Conservation (phyloP, 805 yeast species). For the Huiozyma naganishii region DNA sequence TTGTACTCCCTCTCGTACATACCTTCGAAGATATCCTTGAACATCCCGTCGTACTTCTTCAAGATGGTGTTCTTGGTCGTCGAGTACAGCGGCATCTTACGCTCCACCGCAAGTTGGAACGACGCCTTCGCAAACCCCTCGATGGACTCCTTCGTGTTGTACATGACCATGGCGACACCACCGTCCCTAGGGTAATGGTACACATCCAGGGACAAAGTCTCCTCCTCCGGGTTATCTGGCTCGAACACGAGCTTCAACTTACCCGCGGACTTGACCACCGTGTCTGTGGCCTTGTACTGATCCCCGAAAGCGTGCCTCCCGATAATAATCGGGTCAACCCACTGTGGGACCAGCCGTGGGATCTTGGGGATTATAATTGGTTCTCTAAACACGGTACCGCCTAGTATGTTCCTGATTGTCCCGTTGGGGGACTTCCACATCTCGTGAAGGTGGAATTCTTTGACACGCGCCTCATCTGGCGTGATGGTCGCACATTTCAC, state of each 20-base stretch:
- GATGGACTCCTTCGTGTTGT: conserved; percentile 89
- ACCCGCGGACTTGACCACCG: conserved; percentile 57
- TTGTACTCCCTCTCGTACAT: conserved; percentile 65
- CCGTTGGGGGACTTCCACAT: conserved; percentile 99
- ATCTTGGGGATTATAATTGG: conserved; percentile 84
- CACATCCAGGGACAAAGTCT: conserved; percentile 27
- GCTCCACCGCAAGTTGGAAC: conserved; percentile 73
- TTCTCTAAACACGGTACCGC: conserved; percentile 95
- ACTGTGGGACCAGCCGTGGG: conserved; percentile 80
- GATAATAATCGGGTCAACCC: conserved; percentile 93
- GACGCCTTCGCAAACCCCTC: conserved; percentile 87
- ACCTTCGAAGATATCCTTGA: conserved; percentile 85
- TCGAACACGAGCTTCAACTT: conserved; percentile 65
- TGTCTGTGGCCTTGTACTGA: conserved; percentile 89
- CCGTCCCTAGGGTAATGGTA: conserved; percentile 48
- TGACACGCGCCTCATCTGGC: conserved; percentile 93
- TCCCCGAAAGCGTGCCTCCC: conserved; percentile 98
- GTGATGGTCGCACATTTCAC: conserved; percentile 97
- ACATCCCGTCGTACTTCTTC: conserved; percentile 88
- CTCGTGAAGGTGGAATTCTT: conserved; percentile 81
- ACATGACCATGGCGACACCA: conserved; percentile 82
- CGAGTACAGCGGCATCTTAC: conserved; percentile 70
- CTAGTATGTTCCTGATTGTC: conserved; percentile 87
- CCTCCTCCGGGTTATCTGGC: conserved; percentile 31
- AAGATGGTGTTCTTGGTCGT: conserved; percentile 92